Base-by-base conservation (phyloP, 2,329 filamentous ascomycete genomes). In the Aspergillus novofumigatus region DNA sequence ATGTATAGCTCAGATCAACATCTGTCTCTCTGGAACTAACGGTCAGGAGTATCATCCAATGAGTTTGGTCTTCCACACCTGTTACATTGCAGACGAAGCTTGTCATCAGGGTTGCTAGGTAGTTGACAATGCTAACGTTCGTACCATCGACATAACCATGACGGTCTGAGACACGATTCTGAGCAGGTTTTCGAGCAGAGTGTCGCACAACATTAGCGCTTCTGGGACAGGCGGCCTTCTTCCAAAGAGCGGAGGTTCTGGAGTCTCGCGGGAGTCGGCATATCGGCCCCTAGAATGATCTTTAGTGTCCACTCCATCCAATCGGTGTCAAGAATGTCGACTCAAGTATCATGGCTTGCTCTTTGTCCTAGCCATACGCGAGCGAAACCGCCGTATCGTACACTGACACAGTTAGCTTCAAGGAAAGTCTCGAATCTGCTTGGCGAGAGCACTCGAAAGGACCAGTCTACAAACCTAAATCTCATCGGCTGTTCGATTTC, bases 1-100 rank as follows among this genome's bases (percentile, higher is more conserved):
- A 49, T 56, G 41, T 49, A 52, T 57, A 32, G 54, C 51, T 52
- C 41, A 53, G 51, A 56, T 49, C 51, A 54, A 35, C 47, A 26
- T 17, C 23, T 23, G 21, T 26, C 20, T 23, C 23, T 26, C 21
- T 11, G 44, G 23, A 23, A 23, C 11, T 23, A 47, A 47, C 44
- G 44, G 44, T 47, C 44, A 47, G 21, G 44, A 25, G 23, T 21
- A 3, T 47, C 11, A 47, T 23, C 44, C 23, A 26, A 47, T 47
- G 21, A 26, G 44, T 25, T 47, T 23, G 44, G 3, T 11, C 21
- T 47, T 47, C 44, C 21, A 25, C 20, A 3, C 29, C 29, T 41
- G 49, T 51, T 51, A 51, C 49, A 51, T 51, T 38, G 29, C 49
- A 51, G 29, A 26, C 20, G 21, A 51, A 35, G 49, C 44, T 47